Evolutionary conservation across 257 asterid genomes (phyloP).

Genomic region (Schizonepeta tenuifolia): DNA sequence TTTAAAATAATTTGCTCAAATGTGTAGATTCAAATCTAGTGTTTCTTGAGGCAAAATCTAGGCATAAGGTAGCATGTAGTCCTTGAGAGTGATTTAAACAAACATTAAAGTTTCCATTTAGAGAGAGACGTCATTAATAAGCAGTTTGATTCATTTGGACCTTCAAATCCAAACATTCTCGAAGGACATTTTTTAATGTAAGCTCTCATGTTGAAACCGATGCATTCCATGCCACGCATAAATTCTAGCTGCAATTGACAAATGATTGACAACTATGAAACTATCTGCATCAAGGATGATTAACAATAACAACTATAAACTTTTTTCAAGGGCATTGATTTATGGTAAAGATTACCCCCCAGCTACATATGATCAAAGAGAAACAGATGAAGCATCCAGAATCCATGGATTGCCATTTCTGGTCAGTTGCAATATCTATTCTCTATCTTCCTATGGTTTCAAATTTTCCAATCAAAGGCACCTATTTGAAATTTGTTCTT

Average conservation of each 20-base stretch:
- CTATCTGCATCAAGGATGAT: neutral
- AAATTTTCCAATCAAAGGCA: too few relatives aligned
- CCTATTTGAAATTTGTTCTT: too few relatives aligned
- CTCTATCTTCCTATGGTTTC: too few relatives aligned
- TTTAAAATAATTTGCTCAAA: too few relatives aligned
- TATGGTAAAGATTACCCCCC: too few relatives aligned
- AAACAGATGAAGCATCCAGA: conserved; percentile 18
- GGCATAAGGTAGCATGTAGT: neutral
- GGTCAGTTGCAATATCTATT: conserved; percentile 54
- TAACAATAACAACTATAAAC: too few relatives aligned
- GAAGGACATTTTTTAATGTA: neutral
- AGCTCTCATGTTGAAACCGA: neutral
- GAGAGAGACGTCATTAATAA: neutral
- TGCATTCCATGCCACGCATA: neutral
- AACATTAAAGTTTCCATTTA: neutral
- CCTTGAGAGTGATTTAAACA: neutral
- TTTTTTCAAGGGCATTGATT: neutral
- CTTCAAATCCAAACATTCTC: neutral
- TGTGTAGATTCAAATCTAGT: too few relatives aligned
- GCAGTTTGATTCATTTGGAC: neutral
- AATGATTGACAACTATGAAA: neutral
- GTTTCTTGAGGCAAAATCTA: neutral
- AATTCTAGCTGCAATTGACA: conserved; percentile 1
- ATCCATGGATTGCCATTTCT: conserved; percentile 65
- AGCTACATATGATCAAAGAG: conserved; percentile 25